A percentile compares a stretch with the other conserved stretches of the same genome.
These are phyloP conservation scores for Podospora pseudoanserina DNA, from an alignment of 495 filamentous ascomycete genomes.

Conservation along the genomic window DNA sequence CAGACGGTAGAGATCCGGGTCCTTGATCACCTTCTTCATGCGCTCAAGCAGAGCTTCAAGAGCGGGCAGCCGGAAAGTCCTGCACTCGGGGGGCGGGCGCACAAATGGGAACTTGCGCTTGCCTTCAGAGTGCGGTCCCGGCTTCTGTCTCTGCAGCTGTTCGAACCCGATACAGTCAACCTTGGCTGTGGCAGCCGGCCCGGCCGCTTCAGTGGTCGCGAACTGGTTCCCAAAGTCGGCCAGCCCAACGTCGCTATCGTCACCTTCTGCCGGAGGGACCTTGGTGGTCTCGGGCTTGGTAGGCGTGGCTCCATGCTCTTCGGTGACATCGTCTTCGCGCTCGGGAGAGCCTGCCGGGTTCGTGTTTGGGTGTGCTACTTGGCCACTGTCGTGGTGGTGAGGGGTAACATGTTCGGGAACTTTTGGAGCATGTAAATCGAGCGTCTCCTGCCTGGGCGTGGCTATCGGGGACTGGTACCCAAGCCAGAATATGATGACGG, in stretches of 20 bases:
- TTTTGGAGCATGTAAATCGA: constrained; percentile 9
- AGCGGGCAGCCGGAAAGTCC: constrained; percentile 52
- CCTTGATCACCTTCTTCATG: constrained; percentile 46
- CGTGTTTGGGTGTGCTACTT: not conserved
- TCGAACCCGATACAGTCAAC: constrained; percentile 23
- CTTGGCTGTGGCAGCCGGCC: not conserved
- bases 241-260: not conserved
- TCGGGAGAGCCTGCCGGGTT: not conserved
- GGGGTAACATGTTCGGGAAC: not conserved
- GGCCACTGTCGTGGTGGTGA: not conserved
- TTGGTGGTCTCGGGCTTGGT: not conserved
- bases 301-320: not conserved
- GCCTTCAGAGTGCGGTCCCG: constrained; percentile 39
- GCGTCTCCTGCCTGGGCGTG: not conserved
- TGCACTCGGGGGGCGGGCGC: constrained; percentile 53
- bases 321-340: not conserved
- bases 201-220: not conserved
- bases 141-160: constrained; percentile 20
- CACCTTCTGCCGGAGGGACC: not conserved
- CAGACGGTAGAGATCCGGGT: constrained; percentile 58
- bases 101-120: constrained; percentile 51
- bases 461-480: constrained; percentile 16
- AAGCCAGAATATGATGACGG: constrained; percentile 19
- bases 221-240: not conserved
- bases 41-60: constrained; percentile 51